phyloP scores from a whole-genome alignment of 2,329 filamentous ascomycete genomes.

The Fusarium staphyleae region DNA sequence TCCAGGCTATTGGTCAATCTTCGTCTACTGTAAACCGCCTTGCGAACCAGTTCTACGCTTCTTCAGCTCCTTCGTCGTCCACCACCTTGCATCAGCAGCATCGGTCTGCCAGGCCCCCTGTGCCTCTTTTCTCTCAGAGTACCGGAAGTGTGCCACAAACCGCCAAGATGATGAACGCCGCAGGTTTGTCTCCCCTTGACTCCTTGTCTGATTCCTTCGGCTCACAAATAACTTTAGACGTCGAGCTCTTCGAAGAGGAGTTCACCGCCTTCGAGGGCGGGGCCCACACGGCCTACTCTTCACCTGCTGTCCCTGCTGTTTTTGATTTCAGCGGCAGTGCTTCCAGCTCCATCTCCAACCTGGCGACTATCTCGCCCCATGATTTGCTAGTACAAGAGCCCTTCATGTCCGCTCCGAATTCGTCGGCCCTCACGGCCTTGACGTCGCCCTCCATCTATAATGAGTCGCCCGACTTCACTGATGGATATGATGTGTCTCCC shows the following conservation, averaged over 20 bases:
- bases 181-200: constrained; percentile 43
- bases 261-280: constrained; percentile 64
- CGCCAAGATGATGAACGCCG: constrained; percentile 55
- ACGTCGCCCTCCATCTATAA: constrained; percentile 84
- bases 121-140: constrained; percentile 73
- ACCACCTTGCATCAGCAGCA: constrained; percentile 63
- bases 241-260: constrained; percentile 66
- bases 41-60: constrained; percentile 69
- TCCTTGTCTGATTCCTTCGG: constrained; percentile 27
- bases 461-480: constrained; percentile 75
- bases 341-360: constrained; percentile 59
- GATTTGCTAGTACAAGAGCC: constrained; percentile 76
- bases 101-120: constrained; percentile 67
- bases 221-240: constrained; percentile 55
- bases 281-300: constrained; percentile 60
- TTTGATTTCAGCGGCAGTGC: constrained; percentile 60
- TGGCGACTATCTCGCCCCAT: constrained; percentile 82
- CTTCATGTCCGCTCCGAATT: constrained; percentile 80
- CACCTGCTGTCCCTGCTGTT: constrained; percentile 57
- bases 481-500: constrained; percentile 80
- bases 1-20: constrained; percentile 64
- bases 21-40: constrained; percentile 65
- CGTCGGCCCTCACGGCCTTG: constrained; percentile 80
- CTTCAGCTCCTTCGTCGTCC: constrained; percentile 68
- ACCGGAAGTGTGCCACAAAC: constrained; percentile 59